phyloP scores from a whole-genome alignment of 345 rosid genomes.

The Eucalyptus grandis region DNA sequence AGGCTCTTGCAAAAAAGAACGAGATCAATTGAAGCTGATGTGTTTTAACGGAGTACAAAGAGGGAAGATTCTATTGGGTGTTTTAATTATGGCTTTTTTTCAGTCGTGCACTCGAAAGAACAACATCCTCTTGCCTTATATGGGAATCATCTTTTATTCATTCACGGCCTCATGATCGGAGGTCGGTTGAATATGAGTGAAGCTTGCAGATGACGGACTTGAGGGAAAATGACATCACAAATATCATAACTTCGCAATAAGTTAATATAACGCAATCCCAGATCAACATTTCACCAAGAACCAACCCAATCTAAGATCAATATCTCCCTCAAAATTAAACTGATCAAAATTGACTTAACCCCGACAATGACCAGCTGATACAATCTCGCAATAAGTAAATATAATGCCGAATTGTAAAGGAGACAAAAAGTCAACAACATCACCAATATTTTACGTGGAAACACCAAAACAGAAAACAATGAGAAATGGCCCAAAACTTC shows the following conservation, averaged over 20 bases:
- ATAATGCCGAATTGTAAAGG: not conserved
- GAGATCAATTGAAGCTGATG: not conserved
- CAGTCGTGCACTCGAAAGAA: not conserved
- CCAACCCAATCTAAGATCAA: too few species aligned
- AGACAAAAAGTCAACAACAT: not conserved
- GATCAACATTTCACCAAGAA: too few species aligned
- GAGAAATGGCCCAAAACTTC: too few species aligned
- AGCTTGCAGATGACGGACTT: not conserved
- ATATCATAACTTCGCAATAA: too few species aligned
- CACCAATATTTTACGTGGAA: not conserved
- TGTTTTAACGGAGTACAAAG: not conserved
- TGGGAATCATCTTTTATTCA: not conserved
- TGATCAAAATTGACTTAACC: too few species aligned
- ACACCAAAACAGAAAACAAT: too few species aligned
- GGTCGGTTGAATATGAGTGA: not conserved
- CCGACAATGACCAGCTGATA: rapidly evolving
- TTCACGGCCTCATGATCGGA: not conserved
- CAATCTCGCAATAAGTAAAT: too few species aligned
- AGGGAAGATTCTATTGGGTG: not conserved
- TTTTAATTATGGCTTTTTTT: not conserved
- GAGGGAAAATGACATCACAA: too few species aligned
- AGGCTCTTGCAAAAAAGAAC: not conserved
- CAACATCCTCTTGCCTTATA: not conserved
- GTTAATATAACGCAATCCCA: too few species aligned
- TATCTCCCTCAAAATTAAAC: too few species aligned